Conservation (phyloP, 208 protist species). For the Naegleria fowleri region DNA sequence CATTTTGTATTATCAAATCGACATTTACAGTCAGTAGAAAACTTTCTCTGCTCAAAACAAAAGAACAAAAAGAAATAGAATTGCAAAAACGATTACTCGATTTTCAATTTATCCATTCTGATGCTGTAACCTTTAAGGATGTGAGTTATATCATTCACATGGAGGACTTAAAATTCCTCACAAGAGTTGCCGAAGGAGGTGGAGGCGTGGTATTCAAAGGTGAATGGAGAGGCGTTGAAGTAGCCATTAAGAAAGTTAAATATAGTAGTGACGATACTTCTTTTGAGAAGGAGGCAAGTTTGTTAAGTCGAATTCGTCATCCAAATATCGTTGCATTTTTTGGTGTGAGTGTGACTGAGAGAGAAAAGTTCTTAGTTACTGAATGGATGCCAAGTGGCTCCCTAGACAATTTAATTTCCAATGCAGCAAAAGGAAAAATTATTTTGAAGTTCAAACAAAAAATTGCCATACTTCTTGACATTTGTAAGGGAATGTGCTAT, state of each 20-base stretch:
- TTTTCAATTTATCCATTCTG: not conserved
- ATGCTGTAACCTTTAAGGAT: not conserved
- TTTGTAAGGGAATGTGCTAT: slow-evolving; percentile 20
- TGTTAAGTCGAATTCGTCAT: not conserved
- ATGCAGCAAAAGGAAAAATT: not conserved
- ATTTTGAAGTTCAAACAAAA: not conserved
- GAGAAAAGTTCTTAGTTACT: not conserved
- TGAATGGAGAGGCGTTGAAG: slow-evolving; percentile 12
- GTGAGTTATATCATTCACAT: not conserved
- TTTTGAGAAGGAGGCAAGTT: not conserved
- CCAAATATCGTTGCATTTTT: slow-evolving; percentile 9
- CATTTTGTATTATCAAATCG: not conserved
- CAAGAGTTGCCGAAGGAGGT: slow-evolving; percentile 10
- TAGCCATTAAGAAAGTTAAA: slow-evolving; percentile 22
- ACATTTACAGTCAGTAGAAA: not conserved
- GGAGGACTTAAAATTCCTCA: not conserved
- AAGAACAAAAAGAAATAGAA: not conserved
- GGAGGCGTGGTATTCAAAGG: slow-evolving; percentile 3
- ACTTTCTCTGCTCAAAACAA: not conserved
- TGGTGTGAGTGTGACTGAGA: not conserved
- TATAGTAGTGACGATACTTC: not conserved
- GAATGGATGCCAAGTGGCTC: not conserved
- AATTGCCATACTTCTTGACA: not conserved
- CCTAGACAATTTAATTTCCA: not conserved
- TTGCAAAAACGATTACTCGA: not conserved